Percentiles rank a stretch among this genome's conserved stretches.
phyloP scores from a whole-genome alignment of 257 asterid genomes.

The Marsdenia floribunda region DNA sequence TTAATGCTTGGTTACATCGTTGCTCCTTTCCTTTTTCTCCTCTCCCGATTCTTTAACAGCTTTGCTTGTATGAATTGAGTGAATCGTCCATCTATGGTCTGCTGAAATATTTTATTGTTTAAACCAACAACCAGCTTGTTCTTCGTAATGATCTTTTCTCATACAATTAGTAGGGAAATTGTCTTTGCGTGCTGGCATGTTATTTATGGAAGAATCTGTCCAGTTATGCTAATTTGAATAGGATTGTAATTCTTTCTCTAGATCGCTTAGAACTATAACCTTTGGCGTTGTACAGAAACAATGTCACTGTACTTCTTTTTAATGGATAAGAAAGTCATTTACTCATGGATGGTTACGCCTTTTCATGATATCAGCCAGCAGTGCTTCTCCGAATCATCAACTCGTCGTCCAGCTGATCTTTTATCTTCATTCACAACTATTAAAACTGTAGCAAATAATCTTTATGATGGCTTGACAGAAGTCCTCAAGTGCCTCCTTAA shows the following conservation, averaged over 20 bases:
- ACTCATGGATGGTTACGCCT: slow-evolving; percentile 27
- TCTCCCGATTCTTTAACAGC: background rate
- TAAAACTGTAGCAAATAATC: slow-evolving; percentile 76
- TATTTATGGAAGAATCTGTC: background rate
- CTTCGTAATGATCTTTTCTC: background rate
- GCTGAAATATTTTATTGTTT: background rate
- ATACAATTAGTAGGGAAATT: background rate
- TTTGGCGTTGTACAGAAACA: background rate
- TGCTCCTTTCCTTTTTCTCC: background rate
- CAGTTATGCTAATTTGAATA: background rate
- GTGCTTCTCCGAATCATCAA: slow-evolving; percentile 82
- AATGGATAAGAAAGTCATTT: background rate
- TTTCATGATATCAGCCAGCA: slow-evolving; percentile 54
- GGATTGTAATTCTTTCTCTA: background rate
- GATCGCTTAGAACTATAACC: background rate
- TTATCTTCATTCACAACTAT: slow-evolving; percentile 84
- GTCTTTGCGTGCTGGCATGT: background rate
- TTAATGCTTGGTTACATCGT: background rate
- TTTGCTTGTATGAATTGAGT: background rate
- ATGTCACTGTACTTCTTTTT: background rate
- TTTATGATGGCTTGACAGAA: slow-evolving; percentile 78
- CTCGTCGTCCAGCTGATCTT: slow-evolving; percentile 89
- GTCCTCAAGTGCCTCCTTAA: slow-evolving; percentile 75
- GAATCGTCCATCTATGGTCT: background rate
- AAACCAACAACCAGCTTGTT: background rate